Conservation (phyloP, 1,284 basidiomycete species). For the Spongiforma sp. region DNA sequence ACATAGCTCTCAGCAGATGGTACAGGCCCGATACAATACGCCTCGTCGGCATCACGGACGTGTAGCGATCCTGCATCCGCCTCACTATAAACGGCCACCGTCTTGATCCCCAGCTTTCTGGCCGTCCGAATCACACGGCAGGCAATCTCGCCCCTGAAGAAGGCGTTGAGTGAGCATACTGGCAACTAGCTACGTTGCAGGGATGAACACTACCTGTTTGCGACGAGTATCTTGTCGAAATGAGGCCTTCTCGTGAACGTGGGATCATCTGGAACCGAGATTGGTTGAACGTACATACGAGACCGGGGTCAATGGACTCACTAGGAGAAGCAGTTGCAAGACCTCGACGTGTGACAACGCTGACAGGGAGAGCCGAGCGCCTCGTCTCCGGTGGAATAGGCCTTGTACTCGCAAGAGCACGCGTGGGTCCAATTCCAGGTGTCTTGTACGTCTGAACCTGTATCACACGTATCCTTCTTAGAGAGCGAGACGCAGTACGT, state of each 20-base stretch:
- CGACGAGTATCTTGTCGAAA: conserved; percentile 86
- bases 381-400: conserved; percentile 3
- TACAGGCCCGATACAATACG: conserved; percentile 92
- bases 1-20: conserved; percentile 90
- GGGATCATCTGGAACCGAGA: conserved; percentile 3
- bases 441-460: conserved; percentile 14
- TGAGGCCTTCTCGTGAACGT: conserved; percentile 48
- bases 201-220: conserved; percentile 69
- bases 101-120: conserved; percentile 86
- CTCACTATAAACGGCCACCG: conserved; percentile 90
- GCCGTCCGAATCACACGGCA: conserved; percentile 92
- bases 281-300: not conserved
- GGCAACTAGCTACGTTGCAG: not conserved
- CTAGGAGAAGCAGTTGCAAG: conserved; percentile 19
- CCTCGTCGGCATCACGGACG: conserved; percentile 91
- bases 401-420: conserved; percentile 4
- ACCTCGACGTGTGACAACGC: conserved; percentile 7
- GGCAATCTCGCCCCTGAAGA: conserved; percentile 87
- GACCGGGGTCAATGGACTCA: not conserved
- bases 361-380: not conserved
- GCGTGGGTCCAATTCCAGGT: conserved; percentile 9
- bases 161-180: too few species aligned
- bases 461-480: conserved; percentile 22
- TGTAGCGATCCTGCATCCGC: conserved; percentile 83
- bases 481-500: conserved; percentile 29